Conservation (phyloP, 768 basidiomycete genomes). For the Tylopilus rubrobrunneus region DNA sequence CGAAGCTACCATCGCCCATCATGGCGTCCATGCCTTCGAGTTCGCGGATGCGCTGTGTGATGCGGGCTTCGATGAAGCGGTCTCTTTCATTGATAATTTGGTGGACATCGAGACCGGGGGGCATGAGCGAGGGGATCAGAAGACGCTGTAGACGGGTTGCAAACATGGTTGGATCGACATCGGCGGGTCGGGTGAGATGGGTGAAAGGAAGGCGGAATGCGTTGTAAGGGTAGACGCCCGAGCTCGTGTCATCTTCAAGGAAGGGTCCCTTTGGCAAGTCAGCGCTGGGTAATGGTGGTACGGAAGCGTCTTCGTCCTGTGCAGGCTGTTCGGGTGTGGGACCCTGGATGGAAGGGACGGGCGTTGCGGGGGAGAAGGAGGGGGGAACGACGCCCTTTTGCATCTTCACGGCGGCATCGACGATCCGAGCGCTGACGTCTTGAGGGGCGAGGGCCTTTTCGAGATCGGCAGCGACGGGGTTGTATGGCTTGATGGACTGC, state of each 20-base stretch:
- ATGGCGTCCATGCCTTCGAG: conserved; percentile 77
- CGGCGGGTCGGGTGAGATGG: conserved; percentile 64
- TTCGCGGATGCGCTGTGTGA: conserved; percentile 85
- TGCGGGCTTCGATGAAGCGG: conserved; percentile 83
- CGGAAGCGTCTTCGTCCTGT: conserved; percentile 53
- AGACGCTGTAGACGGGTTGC: conserved; percentile 75
- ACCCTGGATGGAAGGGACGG: conserved; percentile 14
- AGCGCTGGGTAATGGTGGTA: conserved; percentile 31
- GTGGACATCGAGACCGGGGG: conserved; percentile 87
- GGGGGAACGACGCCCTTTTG: conserved; percentile 47
- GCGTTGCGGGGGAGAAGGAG: conserved; percentile 23
- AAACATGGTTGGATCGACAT: conserved; percentile 57
- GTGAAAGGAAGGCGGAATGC: conserved; percentile 82
- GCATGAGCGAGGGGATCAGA: conserved; percentile 86
- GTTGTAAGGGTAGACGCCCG: conserved; percentile 89
- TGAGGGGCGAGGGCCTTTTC: conserved; percentile 61
- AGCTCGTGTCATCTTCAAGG: conserved; percentile 75
- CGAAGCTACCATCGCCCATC: conserved; percentile 73
- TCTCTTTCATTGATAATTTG: conserved; percentile 90
- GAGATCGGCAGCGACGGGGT: conserved; percentile 55
- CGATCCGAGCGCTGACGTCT: conserved; percentile 58
- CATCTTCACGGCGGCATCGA: conserved; percentile 73
- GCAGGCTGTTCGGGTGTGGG: conserved; percentile 32
- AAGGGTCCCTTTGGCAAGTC: conserved; percentile 71
- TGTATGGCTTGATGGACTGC: conserved; percentile 64